A percentile compares a stretch with the other conserved stretches of the same genome.
These are phyloP conservation scores for Ceratobasidium sp. DNA, from an alignment of 1,284 basidiomycete genomes.

Conservation along the genomic window DNA sequence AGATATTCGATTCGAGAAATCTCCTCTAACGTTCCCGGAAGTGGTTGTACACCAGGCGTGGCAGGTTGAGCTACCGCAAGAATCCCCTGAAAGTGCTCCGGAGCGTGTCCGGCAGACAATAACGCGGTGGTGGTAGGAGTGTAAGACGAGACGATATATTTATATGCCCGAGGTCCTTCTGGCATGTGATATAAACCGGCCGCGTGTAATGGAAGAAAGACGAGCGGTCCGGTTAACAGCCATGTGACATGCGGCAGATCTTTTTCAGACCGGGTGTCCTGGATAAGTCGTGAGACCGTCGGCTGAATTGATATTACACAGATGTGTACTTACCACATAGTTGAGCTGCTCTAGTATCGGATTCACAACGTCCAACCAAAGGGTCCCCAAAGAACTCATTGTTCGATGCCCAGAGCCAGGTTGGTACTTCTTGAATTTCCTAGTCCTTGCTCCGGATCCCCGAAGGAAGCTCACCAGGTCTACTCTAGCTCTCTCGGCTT, in stretches of 20 bases:
- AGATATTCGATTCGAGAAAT: background rate
- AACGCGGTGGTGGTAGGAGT: background rate
- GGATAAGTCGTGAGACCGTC: background rate
- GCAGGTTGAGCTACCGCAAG: background rate
- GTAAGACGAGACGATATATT: constrained; percentile 1
- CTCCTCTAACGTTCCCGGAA: background rate
- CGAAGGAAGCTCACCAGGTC: too few species aligned
- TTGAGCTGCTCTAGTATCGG: constrained; percentile 2
- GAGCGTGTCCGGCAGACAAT: background rate
- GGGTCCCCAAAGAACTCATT: background rate
- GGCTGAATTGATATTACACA: background rate
- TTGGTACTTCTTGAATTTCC: too few species aligned
- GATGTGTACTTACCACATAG: background rate
- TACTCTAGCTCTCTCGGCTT: background rate
- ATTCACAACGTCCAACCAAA: background rate
- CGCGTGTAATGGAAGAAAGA: constrained; percentile 1
- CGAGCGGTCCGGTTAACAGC: background rate
- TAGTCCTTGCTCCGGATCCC: background rate
- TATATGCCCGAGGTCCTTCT: background rate
- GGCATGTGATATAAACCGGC: background rate
- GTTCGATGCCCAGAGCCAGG: background rate
- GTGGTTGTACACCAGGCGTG: background rate
- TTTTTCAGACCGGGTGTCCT: background rate
- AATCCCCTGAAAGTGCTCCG: background rate
- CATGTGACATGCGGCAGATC: constrained; percentile 1